These are phyloP conservation scores for Paramecium biaurelia DNA, from an alignment of 73 alveolate genomes.

Conservation along the genomic window DNA sequence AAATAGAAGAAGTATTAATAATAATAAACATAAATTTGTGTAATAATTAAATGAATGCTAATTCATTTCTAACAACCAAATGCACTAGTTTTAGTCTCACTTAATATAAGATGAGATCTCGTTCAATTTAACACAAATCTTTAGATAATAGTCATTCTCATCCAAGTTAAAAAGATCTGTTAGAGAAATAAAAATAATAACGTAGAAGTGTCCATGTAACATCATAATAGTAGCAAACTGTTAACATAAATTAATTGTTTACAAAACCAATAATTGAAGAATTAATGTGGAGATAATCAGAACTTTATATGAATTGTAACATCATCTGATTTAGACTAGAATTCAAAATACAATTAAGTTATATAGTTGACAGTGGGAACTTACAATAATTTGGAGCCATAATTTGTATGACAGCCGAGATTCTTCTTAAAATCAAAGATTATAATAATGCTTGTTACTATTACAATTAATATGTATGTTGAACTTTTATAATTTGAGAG, in stretches of 20 bases:
- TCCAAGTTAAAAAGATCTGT: background rate
- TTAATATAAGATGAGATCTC: background rate
- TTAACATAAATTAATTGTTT: background rate
- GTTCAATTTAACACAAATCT: background rate
- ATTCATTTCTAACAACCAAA: background rate
- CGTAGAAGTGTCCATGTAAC: conserved; percentile 7
- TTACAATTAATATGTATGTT: conserved; percentile 8
- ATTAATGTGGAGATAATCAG: conserved; percentile 29
- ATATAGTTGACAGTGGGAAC: background rate
- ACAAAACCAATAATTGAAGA: background rate
- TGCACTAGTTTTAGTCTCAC: conserved; percentile 1
- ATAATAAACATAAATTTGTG: background rate
- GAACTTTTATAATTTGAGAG: conserved; percentile 17
- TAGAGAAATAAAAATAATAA: background rate
- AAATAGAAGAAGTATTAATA: too few relatives aligned
- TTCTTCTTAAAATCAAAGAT: background rate
- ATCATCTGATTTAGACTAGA: background rate
- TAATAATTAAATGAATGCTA: background rate
- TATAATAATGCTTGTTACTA: background rate
- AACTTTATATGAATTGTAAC: background rate
- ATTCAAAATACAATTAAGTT: background rate
- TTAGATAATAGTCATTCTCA: background rate
- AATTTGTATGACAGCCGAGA: conserved; percentile 19
- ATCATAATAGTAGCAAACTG: background rate
- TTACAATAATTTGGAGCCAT: conserved; percentile 6